These are phyloP conservation scores for Pugionium dolabratum DNA, from an alignment of 345 rosid species.

Conservation along the genomic window DNA sequence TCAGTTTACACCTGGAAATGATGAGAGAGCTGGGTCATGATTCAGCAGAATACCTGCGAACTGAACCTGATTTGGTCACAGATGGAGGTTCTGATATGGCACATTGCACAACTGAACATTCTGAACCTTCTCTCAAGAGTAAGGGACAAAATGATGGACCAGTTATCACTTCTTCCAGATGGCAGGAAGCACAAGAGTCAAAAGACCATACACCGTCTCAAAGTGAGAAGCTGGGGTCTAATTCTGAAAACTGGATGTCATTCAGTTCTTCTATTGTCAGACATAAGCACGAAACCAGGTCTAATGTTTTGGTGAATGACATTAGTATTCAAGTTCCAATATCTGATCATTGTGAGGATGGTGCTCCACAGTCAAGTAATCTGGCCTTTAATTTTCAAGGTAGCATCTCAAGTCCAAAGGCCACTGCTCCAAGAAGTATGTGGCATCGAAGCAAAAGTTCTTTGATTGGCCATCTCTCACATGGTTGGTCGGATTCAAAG, in stretches of 20 bases:
- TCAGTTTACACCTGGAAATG: constrained; percentile 66
- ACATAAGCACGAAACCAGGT: constrained; percentile 41
- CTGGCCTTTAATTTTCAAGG: constrained; percentile 61
- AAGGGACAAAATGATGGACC: constrained; percentile 32
- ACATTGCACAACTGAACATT: constrained; percentile 36
- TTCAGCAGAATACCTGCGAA: constrained; percentile 42
- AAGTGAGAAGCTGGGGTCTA: constrained; percentile 42
- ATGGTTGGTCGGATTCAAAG: constrained; percentile 77
- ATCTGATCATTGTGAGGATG: constrained; percentile 43
- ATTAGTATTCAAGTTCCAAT: constrained; percentile 64
- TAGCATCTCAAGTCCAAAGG: constrained; percentile 69
- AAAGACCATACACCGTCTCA: constrained; percentile 36
- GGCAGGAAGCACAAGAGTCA: constrained; percentile 42
- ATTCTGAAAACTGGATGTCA: constrained; percentile 36
- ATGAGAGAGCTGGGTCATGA: constrained; percentile 59
- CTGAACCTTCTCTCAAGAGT: constrained; percentile 36
- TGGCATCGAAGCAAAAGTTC: constrained; percentile 71
- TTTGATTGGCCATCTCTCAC: constrained; percentile 52
- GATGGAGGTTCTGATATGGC: constrained; percentile 40
- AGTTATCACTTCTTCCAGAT: constrained; percentile 36
- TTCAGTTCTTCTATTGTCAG: constrained; percentile 38
- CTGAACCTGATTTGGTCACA: constrained; percentile 38
- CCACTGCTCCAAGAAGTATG: constrained; percentile 86
- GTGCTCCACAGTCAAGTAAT: constrained; percentile 50
- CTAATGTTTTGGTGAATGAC: constrained; percentile 44